Evolutionary conservation across 1,139 yeast genomes (phyloP).

Genomic region (Protomyces macrosporus): DNA sequence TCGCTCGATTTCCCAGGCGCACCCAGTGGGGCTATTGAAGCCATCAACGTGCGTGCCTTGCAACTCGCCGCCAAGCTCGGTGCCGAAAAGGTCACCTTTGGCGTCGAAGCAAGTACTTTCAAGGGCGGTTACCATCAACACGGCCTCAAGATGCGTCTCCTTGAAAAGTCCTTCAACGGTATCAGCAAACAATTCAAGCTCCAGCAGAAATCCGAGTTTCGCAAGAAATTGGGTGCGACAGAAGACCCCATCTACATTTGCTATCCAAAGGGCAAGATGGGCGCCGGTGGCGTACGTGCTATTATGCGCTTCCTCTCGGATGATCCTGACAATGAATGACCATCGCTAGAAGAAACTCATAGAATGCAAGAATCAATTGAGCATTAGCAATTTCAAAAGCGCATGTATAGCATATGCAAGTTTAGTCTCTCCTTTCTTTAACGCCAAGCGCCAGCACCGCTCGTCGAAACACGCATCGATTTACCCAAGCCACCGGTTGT

Average conservation of each 20-base stretch:
- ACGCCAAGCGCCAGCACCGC: constrained; percentile 20
- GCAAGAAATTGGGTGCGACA: constrained; percentile 5
- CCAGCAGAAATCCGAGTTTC: neutral
- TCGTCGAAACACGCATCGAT: neutral
- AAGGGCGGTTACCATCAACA: neutral
- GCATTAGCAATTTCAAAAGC: too few species aligned
- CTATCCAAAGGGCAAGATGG: constrained; percentile 5
- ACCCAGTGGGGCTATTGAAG: constrained; percentile 7
- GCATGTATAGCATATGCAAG: too few species aligned
- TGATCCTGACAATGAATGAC: neutral
- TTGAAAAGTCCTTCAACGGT: constrained; percentile 2
- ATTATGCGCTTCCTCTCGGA: constrained; percentile 3
- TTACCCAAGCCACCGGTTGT: neutral
- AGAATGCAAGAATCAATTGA: too few species aligned
- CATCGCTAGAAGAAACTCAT: too few species aligned
- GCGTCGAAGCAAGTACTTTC: constrained; percentile 3
- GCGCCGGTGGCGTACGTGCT: constrained; percentile 5
- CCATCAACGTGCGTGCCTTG: neutral
- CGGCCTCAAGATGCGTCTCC: constrained; percentile 4
- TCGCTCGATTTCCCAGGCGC: constrained; percentile 16
- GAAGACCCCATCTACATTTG: constrained; percentile 8
- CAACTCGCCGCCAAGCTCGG: constrained; percentile 1
- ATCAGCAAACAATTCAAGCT: constrained; percentile 6
- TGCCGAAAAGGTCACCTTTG: constrained; percentile 7
- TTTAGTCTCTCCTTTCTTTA: neutral